Percentiles rank a stretch among this genome's conserved stretches.
These are phyloP conservation scores for Lophiostoma macrostomum DNA, from an alignment of 495 filamentous ascomycete species.

Conservation along the genomic window DNA sequence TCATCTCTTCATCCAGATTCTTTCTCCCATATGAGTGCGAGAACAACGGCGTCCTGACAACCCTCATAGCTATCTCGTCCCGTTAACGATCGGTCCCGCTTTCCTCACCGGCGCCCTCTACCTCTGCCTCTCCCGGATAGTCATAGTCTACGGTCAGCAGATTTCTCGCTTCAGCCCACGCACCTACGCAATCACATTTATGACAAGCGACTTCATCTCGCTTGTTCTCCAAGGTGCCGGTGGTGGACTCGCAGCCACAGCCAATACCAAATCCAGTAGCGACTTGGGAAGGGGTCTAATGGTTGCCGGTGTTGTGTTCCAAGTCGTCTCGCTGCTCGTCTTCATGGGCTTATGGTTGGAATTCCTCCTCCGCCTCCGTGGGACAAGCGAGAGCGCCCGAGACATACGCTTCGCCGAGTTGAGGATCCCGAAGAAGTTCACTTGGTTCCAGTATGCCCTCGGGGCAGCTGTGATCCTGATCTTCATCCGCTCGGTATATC, in stretches of 20 bases:
- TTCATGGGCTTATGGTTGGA: too few relatives aligned
- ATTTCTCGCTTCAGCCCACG: constrained; percentile 58
- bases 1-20: too few relatives aligned
- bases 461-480: constrained; percentile 53
- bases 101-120: constrained; percentile 65
- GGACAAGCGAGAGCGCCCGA: too few relatives aligned
- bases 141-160: constrained; percentile 55
- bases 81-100: constrained; percentile 61
- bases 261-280: background rate
- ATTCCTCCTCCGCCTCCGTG: too few relatives aligned
- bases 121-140: constrained; percentile 57
- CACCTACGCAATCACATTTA: constrained; percentile 54
- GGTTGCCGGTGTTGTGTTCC: background rate
- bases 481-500: constrained; percentile 58
- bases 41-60: too few relatives aligned
- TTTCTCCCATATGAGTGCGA: too few relatives aligned
- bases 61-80: constrained; percentile 61
- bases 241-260: constrained; percentile 54
- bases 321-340: constrained; percentile 36
- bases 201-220: constrained; percentile 60
- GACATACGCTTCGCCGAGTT: too few relatives aligned
- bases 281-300: background rate
- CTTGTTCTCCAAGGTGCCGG: constrained; percentile 61
- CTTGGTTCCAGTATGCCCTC: constrained; percentile 42
- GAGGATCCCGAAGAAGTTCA: too few relatives aligned